Percentiles rank a stretch among this genome's conserved stretches.
Conservation (phyloP, 1,139 yeast species). For the Hansenula lynferdii region DNA sequence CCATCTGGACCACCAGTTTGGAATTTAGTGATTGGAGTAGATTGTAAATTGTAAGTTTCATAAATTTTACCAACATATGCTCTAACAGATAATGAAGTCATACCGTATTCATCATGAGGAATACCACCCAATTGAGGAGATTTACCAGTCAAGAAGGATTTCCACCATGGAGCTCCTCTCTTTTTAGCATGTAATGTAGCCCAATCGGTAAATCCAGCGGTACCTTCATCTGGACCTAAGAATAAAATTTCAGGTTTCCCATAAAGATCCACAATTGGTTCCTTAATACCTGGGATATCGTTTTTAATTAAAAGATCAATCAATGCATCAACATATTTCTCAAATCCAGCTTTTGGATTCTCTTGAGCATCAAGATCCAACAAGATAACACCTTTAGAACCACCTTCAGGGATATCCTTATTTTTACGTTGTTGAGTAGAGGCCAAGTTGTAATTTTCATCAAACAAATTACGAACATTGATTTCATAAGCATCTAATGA, state of each 20-base stretch:
- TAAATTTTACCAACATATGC: constrained; percentile 88
- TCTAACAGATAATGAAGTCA: constrained; percentile 94
- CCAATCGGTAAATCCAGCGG: constrained; percentile 96
- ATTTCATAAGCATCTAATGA: constrained; percentile 80
- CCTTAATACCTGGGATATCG: constrained; percentile 73
- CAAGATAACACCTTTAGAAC: constrained; percentile 94
- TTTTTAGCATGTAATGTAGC: constrained; percentile 93
- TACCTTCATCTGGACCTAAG: constrained; percentile 98
- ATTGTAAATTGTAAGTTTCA: constrained; percentile 62
- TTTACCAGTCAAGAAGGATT: constrained; percentile 96
- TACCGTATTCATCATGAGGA: constrained; percentile 97
- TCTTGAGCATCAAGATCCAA: constrained; percentile 75
- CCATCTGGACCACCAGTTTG: constrained; percentile 99
- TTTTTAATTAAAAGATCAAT: constrained; percentile 79
- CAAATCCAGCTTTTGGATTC: constrained; percentile 80
- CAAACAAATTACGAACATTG: constrained; percentile 86
- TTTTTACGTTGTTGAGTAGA: constrained; percentile 95
- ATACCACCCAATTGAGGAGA: constrained; percentile 92
- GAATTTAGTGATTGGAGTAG: constrained; percentile 64
- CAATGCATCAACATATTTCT: constrained; percentile 88
- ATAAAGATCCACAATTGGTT: constrained; percentile 79
- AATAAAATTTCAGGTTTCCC: constrained; percentile 84
- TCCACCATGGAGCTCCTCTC: constrained; percentile 99
- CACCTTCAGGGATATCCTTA: constrained; percentile 99
- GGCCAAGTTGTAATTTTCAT: constrained; percentile 94